Base-by-base conservation (phyloP, 768 basidiomycete species). In the Wakefieldia striispora region DNA sequence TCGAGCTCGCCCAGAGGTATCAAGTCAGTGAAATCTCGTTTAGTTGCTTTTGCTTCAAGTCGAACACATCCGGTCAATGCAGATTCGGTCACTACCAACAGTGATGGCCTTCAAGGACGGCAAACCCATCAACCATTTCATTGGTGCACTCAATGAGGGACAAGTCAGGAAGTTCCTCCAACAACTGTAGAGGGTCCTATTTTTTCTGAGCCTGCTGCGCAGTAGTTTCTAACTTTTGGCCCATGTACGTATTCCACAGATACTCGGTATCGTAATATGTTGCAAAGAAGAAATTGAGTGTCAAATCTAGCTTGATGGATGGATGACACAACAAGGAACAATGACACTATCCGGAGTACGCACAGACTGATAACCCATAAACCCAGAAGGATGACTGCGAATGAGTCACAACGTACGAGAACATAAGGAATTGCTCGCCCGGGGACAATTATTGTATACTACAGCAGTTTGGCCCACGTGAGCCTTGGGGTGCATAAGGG, bases 71-170 rank as follows among this genome's bases (percentile, higher is more conserved):
- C 9, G 8, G 27, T 6, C 31, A 31, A 23, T 27, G 24, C 55
- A 92, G 90, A 73, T 91, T 51, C 69, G 74, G n/a, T 76, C 86
- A 14, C 67, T 92, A n/a, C 89, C 89, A 3, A 91, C 89, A 0
- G 87, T 92, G 26, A 71, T 88, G 49, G 89, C 87, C 4, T 91
- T 91, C 71, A 78, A 74, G 49, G 76, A 83, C 41, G 88, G 87
- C 16, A 59, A 79, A 54, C 71, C 68, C 1, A 71, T 84, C n/a
- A 68, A 68, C 39, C 72, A 81, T 40, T 91, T 92, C 58, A 71
- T 82, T 2, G 88, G 85, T 40, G 81, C 82, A 4, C 63, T 79
- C 29, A 70, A 72, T 19, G 76, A 79, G 54, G 51, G 54, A 24
- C 71, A 66, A 0, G 66, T 85, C 17, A 65, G 66, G 47, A 57